Conservation (phyloP, 1,284 basidiomycete species). For the Hortiboletus rubellus region DNA sequence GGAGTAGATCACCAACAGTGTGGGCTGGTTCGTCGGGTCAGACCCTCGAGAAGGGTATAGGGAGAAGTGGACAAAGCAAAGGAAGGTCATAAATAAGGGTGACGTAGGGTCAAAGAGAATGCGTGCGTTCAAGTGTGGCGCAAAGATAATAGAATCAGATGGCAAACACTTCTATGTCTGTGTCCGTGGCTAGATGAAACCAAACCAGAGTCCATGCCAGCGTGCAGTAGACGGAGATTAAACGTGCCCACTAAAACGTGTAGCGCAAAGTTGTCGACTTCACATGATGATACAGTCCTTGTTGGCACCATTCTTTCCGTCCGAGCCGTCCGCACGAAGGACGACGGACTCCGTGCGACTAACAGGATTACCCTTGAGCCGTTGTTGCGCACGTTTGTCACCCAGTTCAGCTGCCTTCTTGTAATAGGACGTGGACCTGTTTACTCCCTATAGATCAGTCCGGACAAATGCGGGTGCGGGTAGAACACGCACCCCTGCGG, state of each 20-base stretch:
- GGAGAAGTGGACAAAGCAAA: constrained; percentile 14
- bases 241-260: constrained; percentile 7
- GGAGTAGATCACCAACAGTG: constrained; percentile 17
- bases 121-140: constrained; percentile 6
- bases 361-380: constrained; percentile 70
- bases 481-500: constrained; percentile 58
- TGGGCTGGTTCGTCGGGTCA: background rate
- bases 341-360: constrained; percentile 62
- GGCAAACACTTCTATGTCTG: constrained; percentile 3
- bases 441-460: constrained; percentile 6
- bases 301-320: constrained; percentile 46
- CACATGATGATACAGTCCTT: constrained; percentile 88
- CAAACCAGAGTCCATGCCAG: constrained; percentile 2
- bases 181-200: constrained; percentile 21
- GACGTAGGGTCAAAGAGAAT: constrained; percentile 2
- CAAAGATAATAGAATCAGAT: constrained; percentile 9
- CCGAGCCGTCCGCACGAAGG: constrained; percentile 47
- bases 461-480: background rate
- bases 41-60: background rate
- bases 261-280: constrained; percentile 11
- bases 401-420: constrained; percentile 90
- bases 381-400: constrained; percentile 89
- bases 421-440: constrained; percentile 81
- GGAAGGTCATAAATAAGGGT: constrained; percentile 1
- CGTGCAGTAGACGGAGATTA: constrained; percentile 11